phyloP scores from a whole-genome alignment of 2,329 filamentous ascomycete genomes.

The Huntiella abstrusa region DNA sequence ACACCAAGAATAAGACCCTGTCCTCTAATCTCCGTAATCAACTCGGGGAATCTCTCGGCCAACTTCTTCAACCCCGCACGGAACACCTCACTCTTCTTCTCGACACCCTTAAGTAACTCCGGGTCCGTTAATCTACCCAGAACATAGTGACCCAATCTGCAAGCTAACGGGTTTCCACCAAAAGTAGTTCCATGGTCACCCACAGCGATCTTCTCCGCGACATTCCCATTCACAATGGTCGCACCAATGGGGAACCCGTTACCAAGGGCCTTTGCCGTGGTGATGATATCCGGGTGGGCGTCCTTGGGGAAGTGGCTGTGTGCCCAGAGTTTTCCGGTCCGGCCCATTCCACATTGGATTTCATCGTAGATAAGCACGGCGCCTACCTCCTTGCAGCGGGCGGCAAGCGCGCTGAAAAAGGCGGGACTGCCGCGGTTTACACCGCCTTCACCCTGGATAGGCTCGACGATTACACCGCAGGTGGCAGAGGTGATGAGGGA shows the following conservation, averaged over 20 bases:
- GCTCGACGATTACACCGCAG: conserved; percentile 88
- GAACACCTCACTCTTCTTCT: conserved; percentile 41
- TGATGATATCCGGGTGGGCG: conserved; percentile 84
- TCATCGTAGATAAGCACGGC: conserved; percentile 89
- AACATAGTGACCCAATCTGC: conserved; percentile 69
- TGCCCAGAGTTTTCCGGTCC: conserved; percentile 83
- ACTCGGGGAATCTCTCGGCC: conserved; percentile 36
- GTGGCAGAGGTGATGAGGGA: conserved; percentile 66
- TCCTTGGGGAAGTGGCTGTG: conserved; percentile 55
- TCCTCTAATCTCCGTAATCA: conserved; percentile 65
- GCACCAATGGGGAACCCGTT: conserved; percentile 94
- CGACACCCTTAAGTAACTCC: conserved; percentile 49
- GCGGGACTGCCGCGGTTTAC: conserved; percentile 67
- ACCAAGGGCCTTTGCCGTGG: conserved; percentile 85
- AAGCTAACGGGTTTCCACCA: conserved; percentile 77
- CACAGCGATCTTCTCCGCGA: conserved; percentile 24
- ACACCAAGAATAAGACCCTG: conserved; percentile 71
- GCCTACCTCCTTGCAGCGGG: conserved; percentile 67
- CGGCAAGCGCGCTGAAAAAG: conserved; percentile 69
- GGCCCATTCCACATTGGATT: conserved; percentile 82
- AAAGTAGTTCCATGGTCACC: conserved; percentile 92
- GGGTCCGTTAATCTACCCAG: conserved; percentile 56
- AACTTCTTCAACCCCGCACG: conserved; percentile 28
- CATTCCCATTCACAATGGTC: conserved; percentile 23
- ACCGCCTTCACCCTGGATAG: conserved; percentile 92